phyloP scores from a whole-genome alignment of 441 rosid genomes.

The Erysimum pusillum region DNA sequence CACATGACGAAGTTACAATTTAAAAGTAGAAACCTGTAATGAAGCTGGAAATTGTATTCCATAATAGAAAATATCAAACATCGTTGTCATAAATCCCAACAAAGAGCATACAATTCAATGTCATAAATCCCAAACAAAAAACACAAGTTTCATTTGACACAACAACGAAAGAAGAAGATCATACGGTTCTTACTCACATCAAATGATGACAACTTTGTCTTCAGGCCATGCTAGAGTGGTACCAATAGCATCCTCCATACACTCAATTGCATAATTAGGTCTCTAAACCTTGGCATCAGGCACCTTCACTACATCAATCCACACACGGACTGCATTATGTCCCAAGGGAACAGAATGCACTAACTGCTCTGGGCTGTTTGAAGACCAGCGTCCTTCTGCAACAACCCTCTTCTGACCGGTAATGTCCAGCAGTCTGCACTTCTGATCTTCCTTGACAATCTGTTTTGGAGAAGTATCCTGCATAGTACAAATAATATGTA shows the following conservation, averaged over 20 bases:
- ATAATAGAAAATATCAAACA: not conserved
- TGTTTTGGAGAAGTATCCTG: not conserved
- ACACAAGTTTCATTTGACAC: not conserved
- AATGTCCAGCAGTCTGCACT: slow-evolving; percentile 9
- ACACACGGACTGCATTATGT: slow-evolving; percentile 9
- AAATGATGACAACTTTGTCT: slow-evolving; percentile 25
- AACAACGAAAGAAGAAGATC: not conserved
- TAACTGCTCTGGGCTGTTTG: slow-evolving; percentile 17
- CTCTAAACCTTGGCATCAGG: slow-evolving; percentile 17
- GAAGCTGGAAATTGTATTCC: not conserved
- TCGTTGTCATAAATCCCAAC: not conserved
- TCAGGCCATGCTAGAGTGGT: slow-evolving; percentile 17
- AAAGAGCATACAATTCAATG: not conserved
- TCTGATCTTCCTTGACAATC: slow-evolving; percentile 3
- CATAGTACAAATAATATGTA: not conserved
- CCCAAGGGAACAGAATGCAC: slow-evolving; percentile 19
- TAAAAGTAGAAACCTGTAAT: not conserved
- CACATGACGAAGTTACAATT: not conserved
- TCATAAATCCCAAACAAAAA: not conserved
- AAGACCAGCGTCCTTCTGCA: slow-evolving; percentile 30
- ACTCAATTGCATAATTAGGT: not conserved
- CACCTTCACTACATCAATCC: slow-evolving; percentile 24
- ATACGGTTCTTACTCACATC: slow-evolving; percentile 11
- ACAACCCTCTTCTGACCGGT: slow-evolving; percentile 6
- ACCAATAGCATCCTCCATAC: slow-evolving; percentile 20